phyloP scores from a whole-genome alignment of 2,329 filamentous ascomycete species.

The Bipolaris bicolor region DNA sequence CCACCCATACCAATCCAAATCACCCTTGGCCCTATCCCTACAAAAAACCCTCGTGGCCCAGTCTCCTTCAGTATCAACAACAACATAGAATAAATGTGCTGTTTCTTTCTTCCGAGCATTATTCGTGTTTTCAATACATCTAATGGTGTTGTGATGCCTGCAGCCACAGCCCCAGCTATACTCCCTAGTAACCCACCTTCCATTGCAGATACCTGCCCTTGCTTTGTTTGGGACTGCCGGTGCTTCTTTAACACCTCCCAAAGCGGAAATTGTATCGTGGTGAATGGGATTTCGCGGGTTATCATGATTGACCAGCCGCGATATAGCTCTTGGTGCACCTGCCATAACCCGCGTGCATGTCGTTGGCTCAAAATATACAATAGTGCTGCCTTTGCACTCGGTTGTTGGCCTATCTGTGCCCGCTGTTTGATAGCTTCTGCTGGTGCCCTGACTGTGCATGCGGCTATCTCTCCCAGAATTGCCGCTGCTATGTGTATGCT shows the following conservation, averaged over 20 bases:
- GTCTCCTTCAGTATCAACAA: conserved; percentile 67
- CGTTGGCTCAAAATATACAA: conserved; percentile 65
- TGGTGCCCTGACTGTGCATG: conserved; percentile 89
- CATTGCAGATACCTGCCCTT: conserved; percentile 65
- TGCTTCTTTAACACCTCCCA: conserved; percentile 92
- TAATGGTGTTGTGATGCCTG: conserved; percentile 86
- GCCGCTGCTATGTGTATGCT: conserved; percentile 80
- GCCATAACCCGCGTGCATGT: conserved; percentile 49
- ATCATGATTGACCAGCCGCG: conserved; percentile 91
- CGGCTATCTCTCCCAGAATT: conserved; percentile 84
- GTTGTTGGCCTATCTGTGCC: conserved; percentile 85
- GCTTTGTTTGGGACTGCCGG: conserved; percentile 57
- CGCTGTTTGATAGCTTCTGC: conserved; percentile 98
- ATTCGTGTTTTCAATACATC: conserved; percentile 97
- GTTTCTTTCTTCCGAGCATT: conserved; percentile 80
- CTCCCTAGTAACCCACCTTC: conserved; percentile 89
- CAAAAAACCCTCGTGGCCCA: conserved; percentile 73
- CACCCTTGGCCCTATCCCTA: conserved; percentile 79
- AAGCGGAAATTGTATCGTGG: conserved; percentile 93
- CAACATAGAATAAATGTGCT: conserved; percentile 65
- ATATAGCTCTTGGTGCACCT: conserved; percentile 85
- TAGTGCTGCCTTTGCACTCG: conserved; percentile 71
- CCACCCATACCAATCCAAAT: conserved; percentile 96
- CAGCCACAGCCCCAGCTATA: conserved; percentile 81
- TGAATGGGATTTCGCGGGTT: conserved; percentile 95